phyloP scores from a whole-genome alignment of 352 stramenopile genomes.

The Globisporangium cylindrosporum region DNA sequence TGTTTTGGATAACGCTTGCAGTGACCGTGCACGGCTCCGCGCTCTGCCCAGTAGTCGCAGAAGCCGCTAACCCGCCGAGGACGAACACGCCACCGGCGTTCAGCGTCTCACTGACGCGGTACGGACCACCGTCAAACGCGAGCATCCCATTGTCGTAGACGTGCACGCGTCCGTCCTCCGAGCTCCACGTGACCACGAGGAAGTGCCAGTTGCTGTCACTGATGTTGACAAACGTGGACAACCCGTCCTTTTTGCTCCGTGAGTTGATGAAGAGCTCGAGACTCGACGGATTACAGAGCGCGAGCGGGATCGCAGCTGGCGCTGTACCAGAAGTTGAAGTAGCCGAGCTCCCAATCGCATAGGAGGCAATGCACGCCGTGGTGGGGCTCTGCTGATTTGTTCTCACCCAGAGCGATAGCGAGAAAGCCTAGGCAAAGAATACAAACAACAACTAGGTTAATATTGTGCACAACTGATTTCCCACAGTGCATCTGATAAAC shows the following conservation, averaged over 20 bases:
- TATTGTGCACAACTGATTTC: background rate
- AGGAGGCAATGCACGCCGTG: slow-evolving; percentile 47
- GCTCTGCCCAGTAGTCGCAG: slow-evolving; percentile 17
- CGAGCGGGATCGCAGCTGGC: slow-evolving; percentile 27
- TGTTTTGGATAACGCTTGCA: background rate
- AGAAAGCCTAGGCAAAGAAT: slow-evolving; percentile 34
- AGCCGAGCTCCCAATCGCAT: slow-evolving; percentile 16
- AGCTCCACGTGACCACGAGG: slow-evolving; percentile 50
- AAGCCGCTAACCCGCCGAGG: slow-evolving; percentile 34
- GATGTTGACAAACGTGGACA: slow-evolving; percentile 62
- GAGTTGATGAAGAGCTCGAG: slow-evolving; percentile 52
- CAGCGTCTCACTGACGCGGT: slow-evolving; percentile 33
- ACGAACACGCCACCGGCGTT: slow-evolving; percentile 35
- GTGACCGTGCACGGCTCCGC: background rate
- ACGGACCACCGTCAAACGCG: slow-evolving; percentile 63
- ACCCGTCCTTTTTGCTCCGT: slow-evolving; percentile 20
- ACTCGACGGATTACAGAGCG: slow-evolving; percentile 61
- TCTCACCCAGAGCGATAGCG: slow-evolving; percentile 62
- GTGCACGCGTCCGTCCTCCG: slow-evolving; percentile 44
- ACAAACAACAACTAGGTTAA: background rate
- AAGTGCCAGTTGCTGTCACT: slow-evolving; percentile 75
- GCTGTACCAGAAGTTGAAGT: background rate
- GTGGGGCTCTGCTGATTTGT: slow-evolving; percentile 27
- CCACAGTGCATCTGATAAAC: background rate
- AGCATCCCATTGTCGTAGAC: slow-evolving; percentile 73